Conservation (phyloP, 768 basidiomycete species). For the Lactarius sanguifluus region DNA sequence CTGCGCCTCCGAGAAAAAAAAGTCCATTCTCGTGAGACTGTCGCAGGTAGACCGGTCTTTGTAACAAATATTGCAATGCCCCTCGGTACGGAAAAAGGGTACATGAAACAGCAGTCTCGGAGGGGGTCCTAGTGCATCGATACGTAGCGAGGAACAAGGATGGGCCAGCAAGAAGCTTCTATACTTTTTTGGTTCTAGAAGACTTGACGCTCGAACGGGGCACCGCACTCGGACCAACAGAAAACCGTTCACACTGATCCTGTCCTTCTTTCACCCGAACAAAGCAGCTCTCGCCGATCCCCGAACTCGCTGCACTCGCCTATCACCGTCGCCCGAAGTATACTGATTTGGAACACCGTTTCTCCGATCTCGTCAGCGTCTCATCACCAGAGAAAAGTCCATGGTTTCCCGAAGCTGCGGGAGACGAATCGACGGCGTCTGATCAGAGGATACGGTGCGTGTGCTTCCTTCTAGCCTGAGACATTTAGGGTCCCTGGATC, state of each 20-base stretch:
- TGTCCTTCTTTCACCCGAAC: neutral
- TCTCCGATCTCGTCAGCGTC: constrained; percentile 1
- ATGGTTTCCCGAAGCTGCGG: neutral
- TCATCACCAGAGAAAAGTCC: neutral
- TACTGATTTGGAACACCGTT: neutral
- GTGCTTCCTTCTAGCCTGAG: neutral
- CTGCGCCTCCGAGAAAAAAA: neutral
- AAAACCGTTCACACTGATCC: neutral
- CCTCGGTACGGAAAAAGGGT: neutral
- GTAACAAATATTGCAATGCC: neutral
- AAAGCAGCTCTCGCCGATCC: neutral
- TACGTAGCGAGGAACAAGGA: neutral
- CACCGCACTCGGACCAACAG: neutral
- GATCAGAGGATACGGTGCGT: neutral
- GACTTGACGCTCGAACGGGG: neutral
- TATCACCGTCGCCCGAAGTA: neutral
- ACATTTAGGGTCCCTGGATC: neutral
- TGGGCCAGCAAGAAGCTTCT: neutral
- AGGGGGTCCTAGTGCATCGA: neutral
- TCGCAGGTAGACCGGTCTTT: neutral
- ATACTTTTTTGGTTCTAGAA: neutral
- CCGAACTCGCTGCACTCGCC: neutral
- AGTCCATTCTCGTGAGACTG: neutral
- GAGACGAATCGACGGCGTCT: neutral
- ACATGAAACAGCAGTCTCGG: neutral